Evolutionary conservation across 176 grass and related monocot genomes (phyloP), one percentile per base, ranked within the genome.

Genomic region (Areca catechu): DNA sequence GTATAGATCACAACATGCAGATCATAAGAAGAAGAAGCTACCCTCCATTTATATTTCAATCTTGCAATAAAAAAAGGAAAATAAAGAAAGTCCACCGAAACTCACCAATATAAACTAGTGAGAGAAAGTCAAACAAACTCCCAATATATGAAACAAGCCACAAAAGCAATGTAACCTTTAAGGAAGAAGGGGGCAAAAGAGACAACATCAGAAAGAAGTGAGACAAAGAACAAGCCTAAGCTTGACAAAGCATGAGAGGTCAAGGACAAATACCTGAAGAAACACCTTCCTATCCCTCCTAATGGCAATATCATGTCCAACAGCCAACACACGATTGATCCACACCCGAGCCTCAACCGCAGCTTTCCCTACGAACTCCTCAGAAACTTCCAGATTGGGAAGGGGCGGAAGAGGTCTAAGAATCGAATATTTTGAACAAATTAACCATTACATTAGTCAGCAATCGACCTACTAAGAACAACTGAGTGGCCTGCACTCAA

Each of bases 71-170:
- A 49, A 57, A 37, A 49, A 48, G 29, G 6, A 50, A 54, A 67
- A 69, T 29, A 12, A 18, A 64, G 16, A 18, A 16, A 4, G 7
- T 71, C 15, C 20, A 51, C 16, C 19, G 15, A 50, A 59, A 67
- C 87, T 82, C 60, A 98, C 93, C 93, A 66, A 92, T 76, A 76
- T 89, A 98, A 75, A 85, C 73, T 56, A 98, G 84, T 7, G 88
- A 93, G 59, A 93, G 76, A 60, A 98, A 98, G 60, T 98, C 89
- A 71, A 85, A 98, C 73, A 83, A 50, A 76, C 78, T 88, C 48
- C 94, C 94, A 76, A 92, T 16, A 14, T 73, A 92, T 48, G 84
- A 85, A 20, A 93, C 76, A 62, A 78, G 52, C 94, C 84, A 98
- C 60, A 93, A 59, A 75, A 62, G 37, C 73, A 89, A 34, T 55